Percentiles rank a stretch among this genome's conserved stretches.
phyloP scores from a whole-genome alignment of 1,284 basidiomycete genomes.

The Boletus sp. region DNA sequence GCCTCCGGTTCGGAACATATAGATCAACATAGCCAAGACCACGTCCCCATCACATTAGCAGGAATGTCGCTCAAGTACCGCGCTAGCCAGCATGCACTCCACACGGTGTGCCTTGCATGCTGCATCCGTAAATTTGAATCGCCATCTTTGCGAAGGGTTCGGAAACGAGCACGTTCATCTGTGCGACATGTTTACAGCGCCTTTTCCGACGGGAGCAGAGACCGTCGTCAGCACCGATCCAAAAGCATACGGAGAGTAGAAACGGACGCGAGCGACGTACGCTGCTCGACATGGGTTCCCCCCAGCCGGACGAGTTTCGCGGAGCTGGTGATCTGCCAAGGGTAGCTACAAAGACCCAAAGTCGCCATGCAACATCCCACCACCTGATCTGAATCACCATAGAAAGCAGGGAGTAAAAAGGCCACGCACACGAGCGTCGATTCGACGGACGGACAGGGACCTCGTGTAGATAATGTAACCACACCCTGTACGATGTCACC shows the following conservation, averaged over 20 bases:
- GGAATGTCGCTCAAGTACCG: background rate
- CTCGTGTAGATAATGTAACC: background rate
- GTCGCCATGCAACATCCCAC: background rate
- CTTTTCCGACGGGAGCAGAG: no score
- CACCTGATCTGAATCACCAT: no score
- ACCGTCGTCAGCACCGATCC: background rate
- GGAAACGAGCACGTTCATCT: no score
- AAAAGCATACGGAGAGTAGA: background rate
- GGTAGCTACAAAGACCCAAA: background rate
- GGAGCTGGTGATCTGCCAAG: no score
- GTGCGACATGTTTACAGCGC: background rate
- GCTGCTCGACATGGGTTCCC: no score
- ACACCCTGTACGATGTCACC: conserved; percentile 2
- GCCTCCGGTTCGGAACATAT: background rate
- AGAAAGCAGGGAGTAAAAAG: background rate
- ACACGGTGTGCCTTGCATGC: background rate
- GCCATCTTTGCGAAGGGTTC: background rate
- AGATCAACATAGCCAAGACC: background rate
- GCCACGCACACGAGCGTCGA: background rate
- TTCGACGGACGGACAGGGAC: background rate
- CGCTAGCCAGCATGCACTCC: background rate
- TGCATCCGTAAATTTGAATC: background rate
- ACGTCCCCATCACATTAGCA: background rate
- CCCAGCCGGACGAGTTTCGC: no score
- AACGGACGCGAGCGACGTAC: no score